Percentiles rank a stretch among this genome's conserved stretches.
phyloP scores from a whole-genome alignment of 2,329 filamentous ascomycete species.

The Aspergillus arachidicola region DNA sequence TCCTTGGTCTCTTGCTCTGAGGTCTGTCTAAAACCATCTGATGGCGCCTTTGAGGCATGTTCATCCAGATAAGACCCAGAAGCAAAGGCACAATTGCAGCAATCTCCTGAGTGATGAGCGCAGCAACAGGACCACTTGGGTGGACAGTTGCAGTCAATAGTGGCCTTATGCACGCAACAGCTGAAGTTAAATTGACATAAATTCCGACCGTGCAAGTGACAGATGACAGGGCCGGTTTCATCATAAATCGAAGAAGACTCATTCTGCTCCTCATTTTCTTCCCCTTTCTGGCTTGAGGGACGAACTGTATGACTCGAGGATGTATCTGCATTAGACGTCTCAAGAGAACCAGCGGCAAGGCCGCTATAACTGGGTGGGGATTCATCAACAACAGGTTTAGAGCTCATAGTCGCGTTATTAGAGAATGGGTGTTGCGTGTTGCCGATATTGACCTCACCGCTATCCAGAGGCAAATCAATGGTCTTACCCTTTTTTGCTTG shows the following conservation, averaged over 20 bases:
- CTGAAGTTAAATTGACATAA: constrained; percentile 18
- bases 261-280: neutral
- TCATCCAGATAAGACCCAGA: neutral
- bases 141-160: constrained; percentile 16
- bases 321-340: neutral
- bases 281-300: neutral
- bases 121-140: constrained; percentile 23
- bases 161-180: constrained; percentile 24
- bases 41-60: neutral
- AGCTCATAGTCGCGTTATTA: neutral
- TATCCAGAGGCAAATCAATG: neutral
- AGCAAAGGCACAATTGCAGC: constrained; percentile 17
- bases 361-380: neutral
- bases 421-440: neutral
- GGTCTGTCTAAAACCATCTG: neutral
- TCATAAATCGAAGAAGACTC: neutral
- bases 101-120: constrained; percentile 24
- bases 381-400: neutral
- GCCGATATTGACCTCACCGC: neutral
- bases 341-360: neutral
- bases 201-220: constrained; percentile 11
- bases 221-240: neutral
- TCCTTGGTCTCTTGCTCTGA: neutral
- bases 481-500: neutral
- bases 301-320: neutral